These are phyloP conservation scores for Hypoxylon intermedium DNA, from an alignment of 495 filamentous ascomycete species.

Conservation along the genomic window DNA sequence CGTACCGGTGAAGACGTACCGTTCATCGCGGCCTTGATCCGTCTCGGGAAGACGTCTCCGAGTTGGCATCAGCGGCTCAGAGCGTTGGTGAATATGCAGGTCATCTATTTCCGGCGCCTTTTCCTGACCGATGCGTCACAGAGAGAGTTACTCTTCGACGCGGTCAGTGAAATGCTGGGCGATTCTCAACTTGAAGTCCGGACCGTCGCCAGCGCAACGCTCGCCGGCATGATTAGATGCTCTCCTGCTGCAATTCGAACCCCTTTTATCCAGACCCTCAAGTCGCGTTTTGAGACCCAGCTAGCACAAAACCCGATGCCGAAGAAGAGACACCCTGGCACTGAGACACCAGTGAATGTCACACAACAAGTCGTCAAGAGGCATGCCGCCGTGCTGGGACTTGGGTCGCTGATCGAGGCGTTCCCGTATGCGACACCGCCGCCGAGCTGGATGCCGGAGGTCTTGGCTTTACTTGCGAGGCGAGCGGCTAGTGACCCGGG, in stretches of 20 bases:
- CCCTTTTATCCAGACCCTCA: conserved; percentile 75
- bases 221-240: conserved; percentile 98
- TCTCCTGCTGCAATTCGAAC: conserved; percentile 84
- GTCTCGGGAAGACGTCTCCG: conserved; percentile 82
- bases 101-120: conserved; percentile 95
- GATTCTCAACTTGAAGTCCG: conserved; percentile 94
- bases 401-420: conserved; percentile 92
- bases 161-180: conserved; percentile 90
- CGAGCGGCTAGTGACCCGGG: conserved; percentile 88
- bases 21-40: conserved; percentile 85
- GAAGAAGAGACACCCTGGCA: conserved; percentile 68
- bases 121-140: conserved; percentile 85
- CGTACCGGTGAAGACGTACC: conserved; percentile 80
- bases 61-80: conserved; percentile 98
- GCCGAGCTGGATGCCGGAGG: conserved; percentile 91
- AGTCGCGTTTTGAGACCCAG: conserved; percentile 77
- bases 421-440: conserved; percentile 96
- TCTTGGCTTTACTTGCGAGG: conserved; percentile 83
- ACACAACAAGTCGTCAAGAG: conserved; percentile 78
- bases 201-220: conserved; percentile 85
- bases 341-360: conserved; percentile 81
- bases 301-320: conserved; percentile 84
- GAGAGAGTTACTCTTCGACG: conserved; percentile 82
- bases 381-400: conserved; percentile 90
- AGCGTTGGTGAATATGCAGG: conserved; percentile 99